These are phyloP conservation scores for Nectriaceae sp. DNA, from an alignment of 2,329 filamentous ascomycete genomes.

Conservation along the genomic window DNA sequence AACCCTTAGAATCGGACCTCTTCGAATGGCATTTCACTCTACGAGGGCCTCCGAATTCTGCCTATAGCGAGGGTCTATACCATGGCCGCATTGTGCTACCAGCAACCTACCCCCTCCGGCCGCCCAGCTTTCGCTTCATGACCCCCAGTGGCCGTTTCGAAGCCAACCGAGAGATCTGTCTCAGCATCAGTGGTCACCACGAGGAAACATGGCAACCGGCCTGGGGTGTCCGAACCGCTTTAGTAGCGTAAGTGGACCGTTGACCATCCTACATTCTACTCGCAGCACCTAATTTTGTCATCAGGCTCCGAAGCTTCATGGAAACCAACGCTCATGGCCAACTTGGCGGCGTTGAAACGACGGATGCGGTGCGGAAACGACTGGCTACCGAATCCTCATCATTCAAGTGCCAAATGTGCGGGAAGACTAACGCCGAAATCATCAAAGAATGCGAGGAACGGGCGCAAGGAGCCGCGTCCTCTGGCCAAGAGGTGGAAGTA, in stretches of 20 bases:
- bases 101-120: constrained; percentile 84
- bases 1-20: constrained; percentile 84
- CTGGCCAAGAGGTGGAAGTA: constrained; percentile 46
- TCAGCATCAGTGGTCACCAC: constrained; percentile 91
- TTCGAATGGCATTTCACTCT: constrained; percentile 99
- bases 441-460: constrained; percentile 69
- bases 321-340: constrained; percentile 86
- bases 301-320: constrained; percentile 81
- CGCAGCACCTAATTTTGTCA: not conserved
- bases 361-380: constrained; percentile 63
- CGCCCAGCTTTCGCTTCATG: constrained; percentile 92
- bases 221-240: constrained; percentile 91
- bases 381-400: constrained; percentile 67
- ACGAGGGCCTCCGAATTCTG: constrained; percentile 80
- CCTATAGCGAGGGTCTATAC: constrained; percentile 82
- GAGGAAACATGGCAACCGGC: constrained; percentile 99
- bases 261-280: not conserved
- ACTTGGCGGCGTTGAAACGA: constrained; percentile 83
- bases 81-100: constrained; percentile 94
- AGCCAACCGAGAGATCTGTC: constrained; percentile 93
- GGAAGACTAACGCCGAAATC: constrained; percentile 71
- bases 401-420: constrained; percentile 74
- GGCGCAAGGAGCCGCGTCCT: constrained; percentile 41
- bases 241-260: constrained; percentile 54
- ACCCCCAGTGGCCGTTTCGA: constrained; percentile 93